Evolutionary conservation across 345 rosid genomes (phyloP).

Genomic region (Fremontodendron californicum): DNA sequence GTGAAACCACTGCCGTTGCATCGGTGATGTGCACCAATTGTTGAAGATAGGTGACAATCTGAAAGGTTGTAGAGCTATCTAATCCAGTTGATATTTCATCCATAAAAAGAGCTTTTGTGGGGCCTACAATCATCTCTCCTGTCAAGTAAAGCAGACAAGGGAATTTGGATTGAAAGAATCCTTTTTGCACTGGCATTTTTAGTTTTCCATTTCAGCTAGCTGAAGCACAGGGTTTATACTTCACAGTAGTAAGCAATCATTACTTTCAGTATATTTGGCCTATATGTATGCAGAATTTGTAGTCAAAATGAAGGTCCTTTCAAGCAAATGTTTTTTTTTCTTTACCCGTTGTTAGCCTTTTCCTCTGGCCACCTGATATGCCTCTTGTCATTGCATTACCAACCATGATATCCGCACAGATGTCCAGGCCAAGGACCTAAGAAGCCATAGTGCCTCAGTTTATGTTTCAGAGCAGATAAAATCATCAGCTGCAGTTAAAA

Average conservation of each 20-base stretch:
- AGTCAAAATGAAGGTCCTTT: not conserved
- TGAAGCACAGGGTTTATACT: not conserved
- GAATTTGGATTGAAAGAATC: not conserved
- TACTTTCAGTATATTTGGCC: not conserved
- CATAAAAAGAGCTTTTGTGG: too few species aligned
- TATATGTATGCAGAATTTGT: not conserved
- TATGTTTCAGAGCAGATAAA: not conserved
- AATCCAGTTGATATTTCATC: slow-evolving; percentile 60
- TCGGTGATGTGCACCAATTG: slow-evolving; percentile 42
- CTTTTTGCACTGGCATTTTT: not conserved
- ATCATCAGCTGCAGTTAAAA: not conserved
- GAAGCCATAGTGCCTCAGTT: not conserved
- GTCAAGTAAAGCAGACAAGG: slow-evolving; percentile 7
- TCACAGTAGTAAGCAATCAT: not conserved
- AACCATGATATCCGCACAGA: slow-evolving; percentile 37
- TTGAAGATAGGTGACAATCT: slow-evolving; percentile 45
- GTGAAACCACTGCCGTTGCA: slow-evolving; percentile 46
- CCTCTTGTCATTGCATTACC: slow-evolving; percentile 40
- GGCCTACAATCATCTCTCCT: slow-evolving; percentile 60
- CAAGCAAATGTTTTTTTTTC: not conserved
- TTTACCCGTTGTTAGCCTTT: slow-evolving; percentile 40
- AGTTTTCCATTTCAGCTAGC: not conserved
- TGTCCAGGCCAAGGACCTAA: slow-evolving; percentile 47
- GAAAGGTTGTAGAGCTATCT: slow-evolving; percentile 61
- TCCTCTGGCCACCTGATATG: slow-evolving; percentile 49